These are phyloP conservation scores for Yarrowia porcina DNA, from an alignment of 805 yeast species.

Conservation along the genomic window DNA sequence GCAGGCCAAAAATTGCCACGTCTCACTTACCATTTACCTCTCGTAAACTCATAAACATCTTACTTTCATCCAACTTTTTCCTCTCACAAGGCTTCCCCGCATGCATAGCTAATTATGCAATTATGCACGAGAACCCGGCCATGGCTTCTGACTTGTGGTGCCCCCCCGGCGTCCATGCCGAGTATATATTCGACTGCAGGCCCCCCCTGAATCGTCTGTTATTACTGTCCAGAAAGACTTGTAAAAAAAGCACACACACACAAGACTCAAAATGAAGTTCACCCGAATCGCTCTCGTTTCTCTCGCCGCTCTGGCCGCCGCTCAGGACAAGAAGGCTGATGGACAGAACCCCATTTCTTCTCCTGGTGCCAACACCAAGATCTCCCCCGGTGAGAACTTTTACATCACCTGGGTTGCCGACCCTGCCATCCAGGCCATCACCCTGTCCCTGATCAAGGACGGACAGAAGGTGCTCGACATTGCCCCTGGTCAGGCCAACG, in stretches of 20 bases:
- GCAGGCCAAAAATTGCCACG: neutral
- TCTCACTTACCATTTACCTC: too few relatives aligned
- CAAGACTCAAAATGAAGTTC: constrained; percentile 28
- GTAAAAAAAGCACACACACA: neutral
- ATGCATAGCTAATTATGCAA: constrained; percentile 15
- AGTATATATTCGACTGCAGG: neutral
- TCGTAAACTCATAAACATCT: too few relatives aligned
- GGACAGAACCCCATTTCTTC: constrained; percentile 24
- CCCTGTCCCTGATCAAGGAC: constrained; percentile 8
- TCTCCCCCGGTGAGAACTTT: constrained; percentile 24
- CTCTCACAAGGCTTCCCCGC: constrained; percentile 6
- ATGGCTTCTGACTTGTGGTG: neutral
- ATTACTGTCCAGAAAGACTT: too few relatives aligned
- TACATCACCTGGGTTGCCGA: constrained; percentile 26
- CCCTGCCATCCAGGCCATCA: constrained; percentile 21
- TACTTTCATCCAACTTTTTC: neutral
- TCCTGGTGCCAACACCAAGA: constrained; percentile 9
- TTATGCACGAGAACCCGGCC: constrained; percentile 3
- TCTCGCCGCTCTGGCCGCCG: constrained; percentile 21
- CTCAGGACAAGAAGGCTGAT: constrained; percentile 19
- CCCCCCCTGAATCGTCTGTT: too few relatives aligned
- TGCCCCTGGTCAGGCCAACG: constrained; percentile 22
- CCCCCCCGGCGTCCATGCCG: neutral
- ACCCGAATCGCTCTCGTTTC: constrained; percentile 25
- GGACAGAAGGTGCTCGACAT: constrained; percentile 12